These are phyloP conservation scores for Pseudocercospora crystallina DNA, from an alignment of 2,329 filamentous ascomycete genomes.

Conservation along the genomic window DNA sequence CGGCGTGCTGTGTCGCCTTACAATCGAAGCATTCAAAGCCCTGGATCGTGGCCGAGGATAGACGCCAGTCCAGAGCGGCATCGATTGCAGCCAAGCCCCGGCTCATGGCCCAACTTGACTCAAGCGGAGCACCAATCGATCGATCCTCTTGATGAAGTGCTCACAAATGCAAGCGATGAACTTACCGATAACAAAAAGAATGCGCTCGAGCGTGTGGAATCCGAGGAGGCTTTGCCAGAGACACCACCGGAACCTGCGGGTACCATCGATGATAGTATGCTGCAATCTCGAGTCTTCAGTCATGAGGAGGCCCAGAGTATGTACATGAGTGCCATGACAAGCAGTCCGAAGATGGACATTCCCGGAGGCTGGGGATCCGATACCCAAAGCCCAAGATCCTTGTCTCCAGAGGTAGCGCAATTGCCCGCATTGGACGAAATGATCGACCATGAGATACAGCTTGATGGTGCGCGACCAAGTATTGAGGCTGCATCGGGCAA, in stretches of 20 bases:
- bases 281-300: constrained; percentile 67
- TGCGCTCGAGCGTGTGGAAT: constrained; percentile 17
- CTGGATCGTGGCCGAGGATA: constrained; percentile 32
- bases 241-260: constrained; percentile 7
- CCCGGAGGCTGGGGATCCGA: constrained; percentile 47
- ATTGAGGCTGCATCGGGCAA: constrained; percentile 20
- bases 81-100: constrained; percentile 20
- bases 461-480: constrained; percentile 8
- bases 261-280: constrained; percentile 28
- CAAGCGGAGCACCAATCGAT: constrained; percentile 20
- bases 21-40: constrained; percentile 23
- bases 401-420: constrained; percentile 30
- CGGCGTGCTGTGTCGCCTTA: constrained; percentile 27
- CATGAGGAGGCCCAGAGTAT: constrained; percentile 82
- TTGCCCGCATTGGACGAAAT: constrained; percentile 1
- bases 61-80: constrained; percentile 23
- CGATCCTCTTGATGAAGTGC: constrained; percentile 24
- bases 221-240: constrained; percentile 1
- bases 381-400: constrained; percentile 22
- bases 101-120: constrained; percentile 29
- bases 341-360: constrained; percentile 30
- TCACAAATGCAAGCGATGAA: constrained; percentile 7
- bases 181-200: constrained; percentile 26
- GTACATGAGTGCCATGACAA: constrained; percentile 72
- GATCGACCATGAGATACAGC: neutral